Conservation (phyloP, 2,329 filamentous ascomycete genomes). For the Domatiomyces catenatus region DNA sequence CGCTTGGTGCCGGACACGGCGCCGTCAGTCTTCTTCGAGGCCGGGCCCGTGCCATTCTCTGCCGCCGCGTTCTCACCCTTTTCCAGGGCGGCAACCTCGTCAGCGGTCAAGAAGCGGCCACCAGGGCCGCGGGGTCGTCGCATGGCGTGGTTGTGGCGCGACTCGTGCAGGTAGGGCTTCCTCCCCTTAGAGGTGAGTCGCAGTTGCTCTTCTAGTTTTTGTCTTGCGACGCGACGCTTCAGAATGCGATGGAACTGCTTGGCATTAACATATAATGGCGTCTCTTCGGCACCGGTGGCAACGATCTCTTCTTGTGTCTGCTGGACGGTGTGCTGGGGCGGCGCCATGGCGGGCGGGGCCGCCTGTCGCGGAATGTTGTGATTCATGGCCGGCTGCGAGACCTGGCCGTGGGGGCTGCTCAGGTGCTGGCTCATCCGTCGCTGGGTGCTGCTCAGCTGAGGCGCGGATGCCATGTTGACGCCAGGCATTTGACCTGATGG, state of each 20-base stretch:
- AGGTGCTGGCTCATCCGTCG: conserved; percentile 61
- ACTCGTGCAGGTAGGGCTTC: conserved; percentile 95
- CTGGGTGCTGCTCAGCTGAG: conserved; percentile 38
- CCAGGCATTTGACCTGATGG: conserved; percentile 23
- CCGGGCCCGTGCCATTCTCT: conserved; percentile 17
- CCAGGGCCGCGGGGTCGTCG: conserved; percentile 82
- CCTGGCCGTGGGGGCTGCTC: conserved; percentile 58
- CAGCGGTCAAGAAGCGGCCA: conserved; percentile 87
- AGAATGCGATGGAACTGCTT: conserved; percentile 97
- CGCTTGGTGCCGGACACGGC: conserved; percentile 31
- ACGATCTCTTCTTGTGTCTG: conserved; percentile 61
- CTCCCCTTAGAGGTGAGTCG: conserved; percentile 86
- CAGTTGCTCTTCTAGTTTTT: conserved; percentile 83
- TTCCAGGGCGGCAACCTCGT: conserved; percentile 86
- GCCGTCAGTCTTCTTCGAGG: conserved; percentile 20
- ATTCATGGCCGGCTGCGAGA: conserved; percentile 60
- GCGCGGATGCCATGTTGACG: conserved; percentile 38
- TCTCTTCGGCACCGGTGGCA: conserved; percentile 61
- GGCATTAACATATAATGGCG: conserved; percentile 91
- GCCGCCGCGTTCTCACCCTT: conserved; percentile 32
- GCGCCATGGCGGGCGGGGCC: conserved; percentile 33
- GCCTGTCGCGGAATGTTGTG: conserved; percentile 42
- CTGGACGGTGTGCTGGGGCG: conserved; percentile 42
- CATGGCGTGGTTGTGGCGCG: conserved; percentile 96
- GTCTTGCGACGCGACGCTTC: conserved; percentile 81